phyloP scores from a whole-genome alignment of 108 stramenopile genomes.

The Heterococcus sp. region DNA sequence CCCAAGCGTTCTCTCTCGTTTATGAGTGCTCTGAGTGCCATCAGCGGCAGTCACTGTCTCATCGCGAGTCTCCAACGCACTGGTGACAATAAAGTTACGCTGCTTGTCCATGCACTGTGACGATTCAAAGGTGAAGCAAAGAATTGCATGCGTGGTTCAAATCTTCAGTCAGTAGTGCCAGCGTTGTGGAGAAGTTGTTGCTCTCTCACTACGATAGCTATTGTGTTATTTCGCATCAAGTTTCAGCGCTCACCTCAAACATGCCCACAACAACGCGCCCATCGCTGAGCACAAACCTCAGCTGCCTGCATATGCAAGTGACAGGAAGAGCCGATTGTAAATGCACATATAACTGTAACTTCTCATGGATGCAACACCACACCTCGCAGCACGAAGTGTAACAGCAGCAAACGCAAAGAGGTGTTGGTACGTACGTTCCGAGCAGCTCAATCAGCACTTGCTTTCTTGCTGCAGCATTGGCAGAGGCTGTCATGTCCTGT shows the following conservation, averaged over 20 bases:
- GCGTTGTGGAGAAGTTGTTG: neutral
- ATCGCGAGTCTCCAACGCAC: slow-evolving; percentile 23
- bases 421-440: neutral
- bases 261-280: slow-evolving; percentile 32
- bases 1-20: slow-evolving; percentile 8
- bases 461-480: too few relatives aligned
- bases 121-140: neutral
- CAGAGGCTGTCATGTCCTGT: too few relatives aligned
- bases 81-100: slow-evolving; percentile 38
- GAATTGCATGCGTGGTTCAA: neutral
- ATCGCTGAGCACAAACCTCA: slow-evolving; percentile 9
- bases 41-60: neutral
- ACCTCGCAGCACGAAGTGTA: too few relatives aligned
- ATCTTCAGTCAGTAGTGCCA: neutral
- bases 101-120: slow-evolving; percentile 39
- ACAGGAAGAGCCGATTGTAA: neutral
- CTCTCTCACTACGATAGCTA: neutral
- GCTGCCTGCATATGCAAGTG: neutral
- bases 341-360: neutral
- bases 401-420: neutral
- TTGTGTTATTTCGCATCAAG: neutral
- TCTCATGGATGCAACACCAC: too few relatives aligned
- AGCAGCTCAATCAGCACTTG: too few relatives aligned
- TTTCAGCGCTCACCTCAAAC: slow-evolving; percentile 11
- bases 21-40: neutral